Evolutionary conservation across 495 filamentous ascomycete genomes (phyloP).

Genomic region (Cercophora sp.): DNA sequence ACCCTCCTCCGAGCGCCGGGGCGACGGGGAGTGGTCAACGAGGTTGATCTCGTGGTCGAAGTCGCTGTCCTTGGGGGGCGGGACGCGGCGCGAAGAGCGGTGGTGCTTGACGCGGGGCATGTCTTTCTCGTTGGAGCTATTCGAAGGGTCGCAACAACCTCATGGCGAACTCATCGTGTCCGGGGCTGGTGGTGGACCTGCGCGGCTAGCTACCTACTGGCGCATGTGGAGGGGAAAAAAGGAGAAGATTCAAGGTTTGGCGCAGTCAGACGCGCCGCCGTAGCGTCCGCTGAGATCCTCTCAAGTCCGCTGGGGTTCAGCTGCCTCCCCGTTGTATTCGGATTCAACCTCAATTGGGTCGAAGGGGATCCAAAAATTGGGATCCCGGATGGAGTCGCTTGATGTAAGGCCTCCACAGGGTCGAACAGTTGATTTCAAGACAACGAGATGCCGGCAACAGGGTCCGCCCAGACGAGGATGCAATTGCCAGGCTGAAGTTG

Average conservation of each 20-base stretch:
- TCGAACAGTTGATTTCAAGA: too few relatives aligned
- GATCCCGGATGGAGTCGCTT: too few relatives aligned
- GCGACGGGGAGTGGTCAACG: conserved; percentile 40
- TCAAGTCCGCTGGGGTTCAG: too few relatives aligned
- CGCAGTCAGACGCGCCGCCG: too few relatives aligned
- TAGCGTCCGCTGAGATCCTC: too few relatives aligned
- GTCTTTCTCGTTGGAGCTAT: not conserved
- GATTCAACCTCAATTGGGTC: too few relatives aligned
- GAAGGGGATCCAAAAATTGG: too few relatives aligned
- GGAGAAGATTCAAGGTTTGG: not conserved
- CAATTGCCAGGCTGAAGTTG: not conserved
- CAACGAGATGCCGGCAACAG: not conserved
- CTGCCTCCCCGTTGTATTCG: not conserved
- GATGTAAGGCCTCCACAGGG: too few relatives aligned
- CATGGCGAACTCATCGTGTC: conserved; percentile 4
- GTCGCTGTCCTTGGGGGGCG: conserved; percentile 47
- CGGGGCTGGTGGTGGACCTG: not conserved
- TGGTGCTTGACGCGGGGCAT: conserved; percentile 44
- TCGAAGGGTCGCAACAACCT: conserved; percentile 4
- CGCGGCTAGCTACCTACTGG: not conserved
- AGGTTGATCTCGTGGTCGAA: conserved; percentile 61
- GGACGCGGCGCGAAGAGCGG: conserved; percentile 44
- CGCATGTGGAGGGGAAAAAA: not conserved
- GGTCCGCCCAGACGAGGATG: not conserved
- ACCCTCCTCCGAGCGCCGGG: conserved; percentile 9